Base-by-base conservation (phyloP, 2,329 filamentous ascomycete species). In the Aureobasidium sp. region DNA sequence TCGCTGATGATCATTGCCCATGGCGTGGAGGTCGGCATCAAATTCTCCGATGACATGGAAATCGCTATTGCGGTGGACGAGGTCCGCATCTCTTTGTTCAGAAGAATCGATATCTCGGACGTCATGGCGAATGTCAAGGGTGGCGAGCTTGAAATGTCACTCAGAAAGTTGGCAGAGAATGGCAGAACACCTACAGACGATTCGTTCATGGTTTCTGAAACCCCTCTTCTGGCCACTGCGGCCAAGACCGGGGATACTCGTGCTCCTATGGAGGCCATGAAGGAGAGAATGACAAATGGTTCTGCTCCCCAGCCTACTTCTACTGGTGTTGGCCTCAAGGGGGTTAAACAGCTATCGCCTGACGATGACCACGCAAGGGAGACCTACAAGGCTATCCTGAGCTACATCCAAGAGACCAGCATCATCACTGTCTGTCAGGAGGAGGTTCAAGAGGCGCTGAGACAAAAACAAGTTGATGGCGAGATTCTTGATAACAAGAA, bases 111-210 rank as follows among this genome's bases (percentile, higher is more conserved):
- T n/a, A 74, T 83, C 37, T 77, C 77, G 5, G 78, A 83, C 64
- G 78, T 82, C 12, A 83, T 78, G 67, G 79, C 76, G n/a, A 82
- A 82, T 67, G 68, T 82, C 52, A 83, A 83, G 67, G 80, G 79
- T 26, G 78, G 78, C n/a, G 71, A 79, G 64, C 72, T 68, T 62
- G 79, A 82, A 68, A 80, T 82, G 74, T 80, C 75, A 0, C 81
- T 82, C 66, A 76, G 74, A 8, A 69, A 71, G 3, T 62, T 78
- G 20, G 71, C 71, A 26, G 73, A 69, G 61, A 72, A 70, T 46
- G 70, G 68, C 3, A 68, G 71, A 44, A 73, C 78, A 64, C 69
- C 69, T 15, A 70, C 75, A 42, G 76, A 71, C n/a, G 73, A 76
- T 65, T 70, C 68, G 56, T 66, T 80, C 2, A 74, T 81, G 53